A percentile compares a stretch with the other conserved stretches of the same genome.
Evolutionary conservation across 306 rosid genomes (phyloP).

Genomic region (Alnus glutinosa): DNA sequence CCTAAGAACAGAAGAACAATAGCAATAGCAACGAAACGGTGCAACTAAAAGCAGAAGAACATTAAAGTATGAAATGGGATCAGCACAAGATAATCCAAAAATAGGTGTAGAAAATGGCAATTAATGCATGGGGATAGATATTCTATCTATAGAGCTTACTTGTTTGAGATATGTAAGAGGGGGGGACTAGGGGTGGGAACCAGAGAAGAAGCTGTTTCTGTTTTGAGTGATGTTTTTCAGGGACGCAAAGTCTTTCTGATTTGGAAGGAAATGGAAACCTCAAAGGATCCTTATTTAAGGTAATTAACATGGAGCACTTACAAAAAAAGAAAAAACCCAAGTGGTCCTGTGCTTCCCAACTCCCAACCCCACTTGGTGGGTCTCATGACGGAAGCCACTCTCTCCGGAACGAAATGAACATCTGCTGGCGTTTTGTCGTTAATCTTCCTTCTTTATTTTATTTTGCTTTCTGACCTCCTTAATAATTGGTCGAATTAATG

Average conservation of each 20-base stretch:
- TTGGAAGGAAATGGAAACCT: slow-evolving; percentile 46
- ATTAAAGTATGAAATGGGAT: no score
- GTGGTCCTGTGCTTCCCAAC: no score
- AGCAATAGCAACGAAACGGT: neutral
- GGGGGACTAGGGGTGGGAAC: neutral
- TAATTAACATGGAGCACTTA: neutral
- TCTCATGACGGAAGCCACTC: no score
- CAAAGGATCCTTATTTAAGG: slow-evolving; percentile 17
- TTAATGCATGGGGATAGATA: no score
- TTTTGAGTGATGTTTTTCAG: neutral
- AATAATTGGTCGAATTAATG: no score
- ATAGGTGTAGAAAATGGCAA: no score
- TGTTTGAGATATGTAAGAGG: neutral
- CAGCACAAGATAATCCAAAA: neutral
- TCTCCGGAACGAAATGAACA: no score
- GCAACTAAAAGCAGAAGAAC: neutral
- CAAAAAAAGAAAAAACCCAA: no score
- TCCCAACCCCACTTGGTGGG: no score
- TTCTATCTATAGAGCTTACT: neutral
- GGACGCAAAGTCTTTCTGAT: slow-evolving; percentile 20
- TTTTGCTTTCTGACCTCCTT: no score
- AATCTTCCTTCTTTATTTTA: no score
- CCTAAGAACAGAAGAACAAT: neutral
- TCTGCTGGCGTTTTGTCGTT: no score
- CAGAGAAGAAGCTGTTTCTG: slow-evolving; percentile 18